These are phyloP conservation scores for sorghum (Sorghum bicolor) DNA, from an alignment of 176 grass and related monocot genomes.

Conservation along the genomic window DNA sequence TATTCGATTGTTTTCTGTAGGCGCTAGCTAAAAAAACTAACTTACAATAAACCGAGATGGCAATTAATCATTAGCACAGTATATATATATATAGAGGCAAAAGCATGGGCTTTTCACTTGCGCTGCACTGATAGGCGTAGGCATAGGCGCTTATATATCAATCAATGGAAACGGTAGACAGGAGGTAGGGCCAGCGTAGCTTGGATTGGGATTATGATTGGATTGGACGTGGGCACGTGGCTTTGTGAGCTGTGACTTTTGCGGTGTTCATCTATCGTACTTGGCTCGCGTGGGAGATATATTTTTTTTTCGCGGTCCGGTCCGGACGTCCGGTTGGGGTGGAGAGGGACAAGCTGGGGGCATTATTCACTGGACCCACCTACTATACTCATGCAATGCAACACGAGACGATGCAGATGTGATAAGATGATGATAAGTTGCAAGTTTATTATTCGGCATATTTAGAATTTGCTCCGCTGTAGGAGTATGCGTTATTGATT, in stretches of 20 bases:
- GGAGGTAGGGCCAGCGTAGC: background rate
- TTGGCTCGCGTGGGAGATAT: conserved; percentile 1
- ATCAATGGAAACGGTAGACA: too few relatives aligned
- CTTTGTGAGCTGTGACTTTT: background rate
- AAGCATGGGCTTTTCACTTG: too few relatives aligned
- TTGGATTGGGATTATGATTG: background rate
- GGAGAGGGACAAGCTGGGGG: background rate
- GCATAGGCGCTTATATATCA: background rate
- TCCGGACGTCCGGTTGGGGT: background rate
- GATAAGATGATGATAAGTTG: background rate
- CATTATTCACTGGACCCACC: background rate
- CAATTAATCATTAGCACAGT: too few relatives aligned
- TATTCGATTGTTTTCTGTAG: background rate
- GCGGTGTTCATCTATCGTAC: background rate
- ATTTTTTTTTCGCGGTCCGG: background rate
- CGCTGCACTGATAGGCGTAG: too few relatives aligned
- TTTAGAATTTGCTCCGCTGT: background rate
- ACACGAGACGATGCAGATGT: background rate
- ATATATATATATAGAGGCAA: too few relatives aligned
- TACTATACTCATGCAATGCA: background rate
- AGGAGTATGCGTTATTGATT: background rate
- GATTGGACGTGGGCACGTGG: background rate
- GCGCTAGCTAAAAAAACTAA: background rate
- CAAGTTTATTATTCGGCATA: background rate
- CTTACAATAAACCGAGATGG: too few relatives aligned